phyloP scores from a whole-genome alignment of 768 basidiomycete species.

The Tricholoma sp. region DNA sequence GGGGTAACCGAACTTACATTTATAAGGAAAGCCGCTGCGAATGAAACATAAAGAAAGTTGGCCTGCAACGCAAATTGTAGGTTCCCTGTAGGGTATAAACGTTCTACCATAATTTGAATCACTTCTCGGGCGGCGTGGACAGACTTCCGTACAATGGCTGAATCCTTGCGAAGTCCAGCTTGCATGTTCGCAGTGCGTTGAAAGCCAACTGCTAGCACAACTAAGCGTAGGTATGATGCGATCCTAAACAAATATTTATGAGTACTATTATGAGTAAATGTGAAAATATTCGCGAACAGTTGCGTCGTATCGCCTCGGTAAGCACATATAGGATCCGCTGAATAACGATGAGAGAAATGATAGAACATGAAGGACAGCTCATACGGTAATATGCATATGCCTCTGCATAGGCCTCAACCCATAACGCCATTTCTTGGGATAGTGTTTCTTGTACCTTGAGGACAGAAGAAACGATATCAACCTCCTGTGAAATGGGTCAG shows the following conservation, averaged over 20 bases:
- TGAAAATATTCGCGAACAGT: slow-evolving; percentile 25
- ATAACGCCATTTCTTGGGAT: slow-evolving; percentile 30
- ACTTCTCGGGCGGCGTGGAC: slow-evolving; percentile 52
- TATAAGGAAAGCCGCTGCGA: slow-evolving; percentile 55
- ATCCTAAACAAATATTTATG: slow-evolving; percentile 29
- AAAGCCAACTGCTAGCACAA: slow-evolving; percentile 52
- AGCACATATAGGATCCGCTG: slow-evolving; percentile 38
- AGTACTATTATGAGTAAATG: slow-evolving; percentile 2
- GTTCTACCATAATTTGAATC: slow-evolving; percentile 48
- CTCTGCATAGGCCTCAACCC: slow-evolving; percentile 37
- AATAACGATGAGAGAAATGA: not conserved
- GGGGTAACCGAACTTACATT: slow-evolving; percentile 37
- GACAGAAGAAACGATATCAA: slow-evolving; percentile 29
- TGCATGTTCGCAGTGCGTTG: slow-evolving; percentile 39
- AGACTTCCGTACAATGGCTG: slow-evolving; percentile 41
- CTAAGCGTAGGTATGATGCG: slow-evolving; percentile 49
- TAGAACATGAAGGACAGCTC: slow-evolving; percentile 9
- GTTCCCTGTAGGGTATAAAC: slow-evolving; percentile 48
- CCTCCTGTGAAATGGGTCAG: slow-evolving; percentile 20
- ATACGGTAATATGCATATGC: slow-evolving; percentile 31
- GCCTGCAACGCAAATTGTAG: slow-evolving; percentile 53
- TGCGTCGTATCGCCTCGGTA: slow-evolving; percentile 41
- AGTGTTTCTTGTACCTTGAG: slow-evolving; percentile 35
- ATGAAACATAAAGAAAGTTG: slow-evolving; percentile 47
- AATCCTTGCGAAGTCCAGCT: slow-evolving; percentile 34